phyloP scores from a whole-genome alignment of 2,329 filamentous ascomycete genomes.

The Sclerotiophoma versabilis region DNA sequence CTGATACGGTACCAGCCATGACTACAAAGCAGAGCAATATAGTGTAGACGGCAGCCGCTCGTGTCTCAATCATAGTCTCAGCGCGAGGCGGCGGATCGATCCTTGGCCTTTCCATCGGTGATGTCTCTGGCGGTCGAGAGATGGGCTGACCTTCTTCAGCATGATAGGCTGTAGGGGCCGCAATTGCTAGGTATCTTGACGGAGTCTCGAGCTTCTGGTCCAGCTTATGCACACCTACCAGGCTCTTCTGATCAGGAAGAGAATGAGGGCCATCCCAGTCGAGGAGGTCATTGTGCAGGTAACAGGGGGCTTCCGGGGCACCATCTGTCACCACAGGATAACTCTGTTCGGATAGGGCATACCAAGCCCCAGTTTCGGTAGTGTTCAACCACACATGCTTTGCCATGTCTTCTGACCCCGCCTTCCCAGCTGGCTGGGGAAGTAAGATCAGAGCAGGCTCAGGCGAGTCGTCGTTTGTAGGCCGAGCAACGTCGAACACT shows the following conservation, averaged over 20 bases:
- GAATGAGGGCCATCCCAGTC: slow-evolving; percentile 37
- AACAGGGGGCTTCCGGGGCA: slow-evolving; percentile 64
- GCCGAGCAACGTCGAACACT: slow-evolving; percentile 86
- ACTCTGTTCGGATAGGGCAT: slow-evolving; percentile 83
- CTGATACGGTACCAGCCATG: slow-evolving; percentile 20
- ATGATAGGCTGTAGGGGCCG: slow-evolving; percentile 34
- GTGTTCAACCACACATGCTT: slow-evolving; percentile 79
- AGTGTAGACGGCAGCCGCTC: slow-evolving; percentile 18
- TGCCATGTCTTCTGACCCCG: slow-evolving; percentile 49
- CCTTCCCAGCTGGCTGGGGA: slow-evolving; percentile 79
- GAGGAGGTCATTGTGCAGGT: slow-evolving; percentile 49
- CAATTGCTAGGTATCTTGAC: slow-evolving; percentile 32
- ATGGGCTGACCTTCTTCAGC: slow-evolving; percentile 29
- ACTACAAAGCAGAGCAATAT: slow-evolving; percentile 22
- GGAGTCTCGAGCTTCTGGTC: slow-evolving; percentile 34
- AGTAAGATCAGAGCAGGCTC: slow-evolving; percentile 83
- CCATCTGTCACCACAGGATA: slow-evolving; percentile 86
- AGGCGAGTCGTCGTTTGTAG: slow-evolving; percentile 68
- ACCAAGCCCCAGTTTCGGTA: slow-evolving; percentile 89
- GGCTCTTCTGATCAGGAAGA: slow-evolving; percentile 42
- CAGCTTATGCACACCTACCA: slow-evolving; percentile 51
- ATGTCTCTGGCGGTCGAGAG: slow-evolving; percentile 30
- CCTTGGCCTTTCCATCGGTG: slow-evolving; percentile 27
- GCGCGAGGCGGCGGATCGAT: slow-evolving; percentile 31
- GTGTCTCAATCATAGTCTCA: slow-evolving; percentile 22